Percentiles rank a stretch among this genome's conserved stretches.
Conservation (phyloP, 345 rosid species). For the thale cress (Arabidopsis thaliana) region TAIR10.1 NC_003071.7:15349501-15350000, state of each 20-base stretch:
- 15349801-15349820: slow-evolving; percentile 94
- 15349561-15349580: slow-evolving; percentile 46
- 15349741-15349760: slow-evolving; percentile 78
- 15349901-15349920: slow-evolving; percentile 79
- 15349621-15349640: slow-evolving; percentile 48
- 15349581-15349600: slow-evolving; percentile 31
- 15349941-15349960: neutral
- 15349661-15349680: slow-evolving; percentile 72
- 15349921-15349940: slow-evolving; percentile 59
- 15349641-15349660: slow-evolving; percentile 60
- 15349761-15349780: slow-evolving; percentile 84
- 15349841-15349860: slow-evolving; percentile 77
- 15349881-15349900: slow-evolving; percentile 63
- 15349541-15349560: slow-evolving; percentile 48
- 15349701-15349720: slow-evolving; percentile 87
- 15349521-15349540: slow-evolving; percentile 16
- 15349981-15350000: neutral
- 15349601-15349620: slow-evolving; percentile 37
- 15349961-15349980: neutral
- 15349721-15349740: slow-evolving; percentile 79
- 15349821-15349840: slow-evolving; percentile 93
- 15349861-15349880: slow-evolving; percentile 70
- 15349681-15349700: slow-evolving; percentile 74
- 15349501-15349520: neutral
- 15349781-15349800: slow-evolving; percentile 86